Percentiles rank a stretch among this genome's conserved stretches.
Evolutionary conservation across 2,329 filamentous ascomycete species (phyloP).

Genomic region (Hirsutella rhossiliensis): DNA sequence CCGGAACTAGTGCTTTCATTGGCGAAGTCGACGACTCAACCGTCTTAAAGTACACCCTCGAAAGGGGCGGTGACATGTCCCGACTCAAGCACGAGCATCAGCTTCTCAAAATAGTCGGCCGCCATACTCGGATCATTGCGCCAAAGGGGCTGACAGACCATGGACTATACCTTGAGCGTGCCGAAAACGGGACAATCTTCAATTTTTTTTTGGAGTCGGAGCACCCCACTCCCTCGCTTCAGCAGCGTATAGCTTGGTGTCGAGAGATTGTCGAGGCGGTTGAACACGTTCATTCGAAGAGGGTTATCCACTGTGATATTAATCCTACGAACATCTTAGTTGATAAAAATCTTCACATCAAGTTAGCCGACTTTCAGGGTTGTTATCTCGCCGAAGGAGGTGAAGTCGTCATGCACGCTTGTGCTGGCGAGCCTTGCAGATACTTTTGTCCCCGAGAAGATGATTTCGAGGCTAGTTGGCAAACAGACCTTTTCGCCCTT

Average conservation of each 20-base stretch:
- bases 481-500: conserved; percentile 11
- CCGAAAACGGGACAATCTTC: conserved; percentile 6
- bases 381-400: conserved; percentile 5
- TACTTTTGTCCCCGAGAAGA: conserved; percentile 7
- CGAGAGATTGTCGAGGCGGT: conserved; percentile 1
- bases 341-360: conserved; percentile 7
- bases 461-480: conserved; percentile 1
- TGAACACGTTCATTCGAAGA: conserved; percentile 2
- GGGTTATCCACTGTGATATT: conserved; percentile 8
- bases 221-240: neutral
- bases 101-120: conserved; percentile 6
- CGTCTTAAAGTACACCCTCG: conserved; percentile 10
- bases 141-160: conserved; percentile 3
- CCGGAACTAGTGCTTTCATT: conserved; percentile 7
- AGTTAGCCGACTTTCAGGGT: conserved; percentile 9
- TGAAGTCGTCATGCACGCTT: conserved; percentile 4
- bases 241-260: conserved; percentile 3
- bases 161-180: conserved; percentile 8
- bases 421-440: conserved; percentile 3
- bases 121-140: conserved; percentile 6
- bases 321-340: conserved; percentile 6
- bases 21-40: conserved; percentile 10
- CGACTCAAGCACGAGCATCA: conserved; percentile 6
- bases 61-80: conserved; percentile 5
- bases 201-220: conserved; percentile 1